Conservation (phyloP, 73 alveolate genomes). For the Uronychia binucleata region DNA sequence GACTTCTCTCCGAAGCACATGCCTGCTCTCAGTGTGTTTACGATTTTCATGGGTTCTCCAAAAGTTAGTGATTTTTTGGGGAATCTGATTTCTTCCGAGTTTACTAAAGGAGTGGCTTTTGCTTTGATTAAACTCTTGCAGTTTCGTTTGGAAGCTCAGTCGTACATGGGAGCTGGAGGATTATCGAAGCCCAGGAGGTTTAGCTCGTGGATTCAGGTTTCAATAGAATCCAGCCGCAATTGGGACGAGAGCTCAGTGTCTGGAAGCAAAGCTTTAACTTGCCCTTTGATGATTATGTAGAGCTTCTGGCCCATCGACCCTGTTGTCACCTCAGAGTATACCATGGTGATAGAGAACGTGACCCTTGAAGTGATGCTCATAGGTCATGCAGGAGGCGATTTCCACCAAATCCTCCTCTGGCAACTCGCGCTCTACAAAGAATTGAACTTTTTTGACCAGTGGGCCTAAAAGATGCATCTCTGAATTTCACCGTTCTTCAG, state of each 20-base stretch:
- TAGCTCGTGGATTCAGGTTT: background rate
- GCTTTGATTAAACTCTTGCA: background rate
- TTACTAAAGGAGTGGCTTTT: background rate
- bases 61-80: background rate
- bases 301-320: slow-evolving; percentile 18
- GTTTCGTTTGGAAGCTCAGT: background rate
- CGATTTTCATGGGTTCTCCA: background rate
- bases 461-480: background rate
- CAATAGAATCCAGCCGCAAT: background rate
- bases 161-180: background rate
- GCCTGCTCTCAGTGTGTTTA: slow-evolving; percentile 35
- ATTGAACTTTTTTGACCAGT: background rate
- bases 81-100: background rate
- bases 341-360: background rate
- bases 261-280: slow-evolving; percentile 18
- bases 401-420: background rate
- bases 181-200: slow-evolving; percentile 1
- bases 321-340: background rate
- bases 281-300: slow-evolving; percentile 23
- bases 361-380: background rate
- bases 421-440: background rate
- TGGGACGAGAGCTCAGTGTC: background rate
- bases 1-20: slow-evolving; percentile 62
- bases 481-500: background rate
- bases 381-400: background rate